Evolutionary conservation across 2,329 filamentous ascomycete genomes (phyloP).

Genomic region (Colletotrichum lentis): DNA sequence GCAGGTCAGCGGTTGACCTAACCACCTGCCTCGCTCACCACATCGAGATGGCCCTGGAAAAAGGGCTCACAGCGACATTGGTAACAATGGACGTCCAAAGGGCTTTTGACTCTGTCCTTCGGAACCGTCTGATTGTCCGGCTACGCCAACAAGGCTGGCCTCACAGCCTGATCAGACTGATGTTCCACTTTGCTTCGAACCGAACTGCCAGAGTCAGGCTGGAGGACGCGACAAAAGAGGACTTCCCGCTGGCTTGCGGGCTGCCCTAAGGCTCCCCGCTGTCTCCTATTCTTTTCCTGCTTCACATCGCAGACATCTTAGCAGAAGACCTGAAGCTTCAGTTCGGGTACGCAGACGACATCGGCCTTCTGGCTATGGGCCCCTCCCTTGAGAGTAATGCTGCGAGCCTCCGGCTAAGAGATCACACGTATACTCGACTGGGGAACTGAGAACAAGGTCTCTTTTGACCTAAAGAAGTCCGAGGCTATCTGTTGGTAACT

Average conservation of each 20-base stretch:
- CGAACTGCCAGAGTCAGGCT: slow-evolving; percentile 9
- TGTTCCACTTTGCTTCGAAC: slow-evolving; percentile 7
- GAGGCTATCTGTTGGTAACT: neutral
- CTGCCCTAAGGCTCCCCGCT: slow-evolving; percentile 27
- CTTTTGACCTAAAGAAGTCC: slow-evolving; percentile 1
- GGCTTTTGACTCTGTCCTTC: slow-evolving; percentile 29
- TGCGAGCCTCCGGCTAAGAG: neutral
- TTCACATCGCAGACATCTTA: slow-evolving; percentile 22
- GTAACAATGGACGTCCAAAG: slow-evolving; percentile 30
- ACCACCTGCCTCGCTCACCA: slow-evolving; percentile 12
- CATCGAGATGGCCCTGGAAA: slow-evolving; percentile 16
- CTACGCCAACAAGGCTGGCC: slow-evolving; percentile 30
- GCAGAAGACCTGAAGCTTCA: neutral
- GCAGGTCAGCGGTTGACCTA: slow-evolving; percentile 19
- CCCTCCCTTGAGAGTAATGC: neutral
- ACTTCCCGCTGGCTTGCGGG: neutral
- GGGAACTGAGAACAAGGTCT: slow-evolving; percentile 4
- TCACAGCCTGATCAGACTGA: neutral
- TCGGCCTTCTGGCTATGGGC: neutral
- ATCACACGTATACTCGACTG: neutral
- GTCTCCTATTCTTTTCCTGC: slow-evolving; percentile 28
- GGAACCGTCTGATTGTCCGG: slow-evolving; percentile 13
- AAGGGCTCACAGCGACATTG: slow-evolving; percentile 4
- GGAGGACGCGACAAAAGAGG: slow-evolving; percentile 17
- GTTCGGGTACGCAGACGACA: slow-evolving; percentile 9